A percentile compares a stretch with the other conserved stretches of the same genome.
phyloP scores from a whole-genome alignment of 2,329 filamentous ascomycete genomes.

The Sphaerulina vaccinii region DNA sequence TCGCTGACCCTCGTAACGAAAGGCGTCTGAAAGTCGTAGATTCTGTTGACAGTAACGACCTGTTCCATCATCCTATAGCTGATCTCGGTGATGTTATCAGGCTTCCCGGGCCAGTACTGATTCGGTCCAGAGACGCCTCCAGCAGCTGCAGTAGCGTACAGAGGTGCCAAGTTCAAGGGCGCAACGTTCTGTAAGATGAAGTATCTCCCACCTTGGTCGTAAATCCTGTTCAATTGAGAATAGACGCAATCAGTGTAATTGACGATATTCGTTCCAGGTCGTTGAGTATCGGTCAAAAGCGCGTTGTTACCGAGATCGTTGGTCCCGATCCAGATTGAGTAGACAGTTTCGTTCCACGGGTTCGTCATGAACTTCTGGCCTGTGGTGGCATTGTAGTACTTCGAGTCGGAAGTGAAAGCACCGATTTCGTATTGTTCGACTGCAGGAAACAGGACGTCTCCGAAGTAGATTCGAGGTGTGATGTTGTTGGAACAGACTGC shows the following conservation, averaged over 20 bases:
- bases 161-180: constrained; percentile 65
- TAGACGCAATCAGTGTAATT: constrained; percentile 70
- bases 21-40: constrained; percentile 54
- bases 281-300: constrained; percentile 66
- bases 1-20: constrained; percentile 45
- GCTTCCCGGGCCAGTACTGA: constrained; percentile 49
- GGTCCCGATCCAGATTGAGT: constrained; percentile 76
- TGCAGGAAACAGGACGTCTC: constrained; percentile 60
- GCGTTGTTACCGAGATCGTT: constrained; percentile 70
- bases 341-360: constrained; percentile 62
- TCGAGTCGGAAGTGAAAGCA: constrained; percentile 47
- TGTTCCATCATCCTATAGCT: constrained; percentile 54
- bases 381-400: constrained; percentile 34
- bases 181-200: constrained; percentile 71
- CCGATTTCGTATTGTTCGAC: constrained; percentile 48
- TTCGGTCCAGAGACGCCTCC: constrained; percentile 46
- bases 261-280: constrained; percentile 57
- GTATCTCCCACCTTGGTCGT: constrained; percentile 64
- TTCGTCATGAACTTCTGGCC: constrained; percentile 45
- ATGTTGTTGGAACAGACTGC: constrained; percentile 71
- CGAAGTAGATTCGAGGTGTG: constrained; percentile 54
- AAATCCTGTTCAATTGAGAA: constrained; percentile 60
- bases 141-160: constrained; percentile 54
- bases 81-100: constrained; percentile 50
- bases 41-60: constrained; percentile 51